These are phyloP conservation scores for Dictyostelium intermedium DNA, from an alignment of 78 protist species.

Conservation along the genomic window DNA sequence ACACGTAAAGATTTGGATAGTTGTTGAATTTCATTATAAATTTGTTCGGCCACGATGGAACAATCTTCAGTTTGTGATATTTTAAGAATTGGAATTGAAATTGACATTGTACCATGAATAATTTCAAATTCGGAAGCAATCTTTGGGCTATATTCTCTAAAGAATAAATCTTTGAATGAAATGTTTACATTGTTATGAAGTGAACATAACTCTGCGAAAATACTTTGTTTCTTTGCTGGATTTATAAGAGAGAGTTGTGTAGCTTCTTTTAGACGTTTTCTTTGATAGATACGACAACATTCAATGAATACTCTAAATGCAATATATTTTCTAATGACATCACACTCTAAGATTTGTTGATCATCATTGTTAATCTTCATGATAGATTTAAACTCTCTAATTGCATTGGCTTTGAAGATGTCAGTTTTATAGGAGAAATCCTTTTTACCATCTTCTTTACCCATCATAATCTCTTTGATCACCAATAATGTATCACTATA, in stretches of 20 bases:
- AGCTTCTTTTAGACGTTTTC: background rate
- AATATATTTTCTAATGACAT: background rate
- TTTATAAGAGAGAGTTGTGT: background rate
- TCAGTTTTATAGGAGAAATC: background rate
- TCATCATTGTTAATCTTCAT: background rate
- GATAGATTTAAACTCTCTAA: background rate
- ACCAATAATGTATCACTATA: background rate
- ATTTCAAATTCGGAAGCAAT: background rate
- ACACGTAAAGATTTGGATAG: background rate
- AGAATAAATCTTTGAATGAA: background rate
- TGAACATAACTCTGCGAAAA: background rate
- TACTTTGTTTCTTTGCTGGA: background rate
- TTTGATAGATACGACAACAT: conserved; percentile 1
- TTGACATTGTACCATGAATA: background rate
- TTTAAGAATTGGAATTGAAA: background rate
- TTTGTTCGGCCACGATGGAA: background rate
- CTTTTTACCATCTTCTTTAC: conserved; percentile 7
- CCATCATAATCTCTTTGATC: background rate
- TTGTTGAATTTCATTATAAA: background rate
- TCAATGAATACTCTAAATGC: background rate
- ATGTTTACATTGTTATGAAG: background rate
- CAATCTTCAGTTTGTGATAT: background rate
- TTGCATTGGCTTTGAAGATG: background rate
- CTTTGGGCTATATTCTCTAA: background rate
- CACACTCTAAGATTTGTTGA: background rate